Conservation (phyloP, 768 basidiomycete species). For the Rhizopogon rudus region DNA sequence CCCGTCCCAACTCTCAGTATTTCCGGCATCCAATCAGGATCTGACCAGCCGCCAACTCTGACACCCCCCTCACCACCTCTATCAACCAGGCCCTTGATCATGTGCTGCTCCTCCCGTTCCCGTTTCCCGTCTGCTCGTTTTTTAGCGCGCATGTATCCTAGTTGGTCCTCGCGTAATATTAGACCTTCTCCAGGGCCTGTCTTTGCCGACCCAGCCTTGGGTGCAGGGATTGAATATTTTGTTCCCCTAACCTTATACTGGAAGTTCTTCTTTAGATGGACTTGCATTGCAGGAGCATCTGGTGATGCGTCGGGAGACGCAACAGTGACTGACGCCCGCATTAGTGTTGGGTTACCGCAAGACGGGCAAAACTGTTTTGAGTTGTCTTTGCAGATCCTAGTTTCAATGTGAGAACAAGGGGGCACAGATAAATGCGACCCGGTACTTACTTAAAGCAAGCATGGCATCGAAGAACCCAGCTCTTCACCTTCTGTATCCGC, state of each 20-base stretch:
- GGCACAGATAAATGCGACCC: neutral
- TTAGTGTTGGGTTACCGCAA: slow-evolving; percentile 88
- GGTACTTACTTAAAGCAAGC: slow-evolving; percentile 94
- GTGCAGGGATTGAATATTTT: slow-evolving; percentile 86
- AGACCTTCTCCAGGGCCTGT: slow-evolving; percentile 76
- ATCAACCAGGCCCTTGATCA: slow-evolving; percentile 59
- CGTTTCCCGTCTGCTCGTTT: slow-evolving; percentile 69
- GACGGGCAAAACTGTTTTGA: slow-evolving; percentile 97
- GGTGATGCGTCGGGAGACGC: slow-evolving; percentile 55
- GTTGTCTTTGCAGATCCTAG: slow-evolving; percentile 91
- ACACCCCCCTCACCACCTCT: slow-evolving; percentile 45
- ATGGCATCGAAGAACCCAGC: slow-evolving; percentile 94
- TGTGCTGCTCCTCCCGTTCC: slow-evolving; percentile 64
- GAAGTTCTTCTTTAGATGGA: slow-evolving; percentile 95
- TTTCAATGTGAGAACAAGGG: neutral
- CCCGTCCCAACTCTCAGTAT: slow-evolving; percentile 63
- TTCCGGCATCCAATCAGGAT: slow-evolving; percentile 91
- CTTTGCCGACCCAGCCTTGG: slow-evolving; percentile 86
- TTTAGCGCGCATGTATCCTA: slow-evolving; percentile 80
- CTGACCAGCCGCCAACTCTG: slow-evolving; percentile 80
- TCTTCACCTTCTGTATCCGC: slow-evolving; percentile 86
- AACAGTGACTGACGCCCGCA: slow-evolving; percentile 89
- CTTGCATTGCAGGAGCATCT: slow-evolving; percentile 67
- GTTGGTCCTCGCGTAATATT: slow-evolving; percentile 90
- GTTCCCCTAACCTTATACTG: slow-evolving; percentile 91